Base-by-base conservation (phyloP, 1,139 yeast species). In the Lodderomyces theae region DNA sequence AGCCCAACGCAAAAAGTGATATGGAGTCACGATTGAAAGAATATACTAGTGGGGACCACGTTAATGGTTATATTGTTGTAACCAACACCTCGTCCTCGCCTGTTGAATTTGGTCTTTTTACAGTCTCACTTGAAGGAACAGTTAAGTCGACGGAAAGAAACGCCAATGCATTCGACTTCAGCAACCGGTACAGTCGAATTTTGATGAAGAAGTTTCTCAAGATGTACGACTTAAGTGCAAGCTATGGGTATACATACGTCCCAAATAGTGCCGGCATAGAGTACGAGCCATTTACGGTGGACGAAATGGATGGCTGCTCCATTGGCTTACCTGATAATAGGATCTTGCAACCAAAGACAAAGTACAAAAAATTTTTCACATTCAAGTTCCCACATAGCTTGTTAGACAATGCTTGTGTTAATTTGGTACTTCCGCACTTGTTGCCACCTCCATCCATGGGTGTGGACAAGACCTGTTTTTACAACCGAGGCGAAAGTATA, bases 391-490 rank as follows among this genome's bases (percentile, higher is more conserved):
- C 89, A 0, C 64, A 66, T 29, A 72, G 69, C 42, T 59, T 81
- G 34, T 60, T 83, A 32, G 89, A 82, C 51, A 73, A 72, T 26
- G 61, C 72, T 2, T 82, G 89, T 54, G 66, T 72, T 18, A 79
- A 80, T 49, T 72, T 75, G 31, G 61, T 73, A 12, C 61, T 72
- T 26, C 64, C 76, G 1, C 89, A 82, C 56, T 66, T 76, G 31
- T 55, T 75, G 37, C 69, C 83, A 7, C 89, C 89, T 0, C 88
- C 89, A 10, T 72, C 85, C 18, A 63, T 79, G 57, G 89, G 89
- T 2, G 57, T 80, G 3, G 83, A 79, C 53, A 58, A 59, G 23
- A 66, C 74, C 0, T 58, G 72, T 30, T 71, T 71, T 40, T 51
- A 54, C 40, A 66, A 63, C 35, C 53, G 66, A 36, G 72, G 71